phyloP scores from a whole-genome alignment of 2,329 filamentous ascomycete species.

The Pseudophaeomoniella oleicola region DNA sequence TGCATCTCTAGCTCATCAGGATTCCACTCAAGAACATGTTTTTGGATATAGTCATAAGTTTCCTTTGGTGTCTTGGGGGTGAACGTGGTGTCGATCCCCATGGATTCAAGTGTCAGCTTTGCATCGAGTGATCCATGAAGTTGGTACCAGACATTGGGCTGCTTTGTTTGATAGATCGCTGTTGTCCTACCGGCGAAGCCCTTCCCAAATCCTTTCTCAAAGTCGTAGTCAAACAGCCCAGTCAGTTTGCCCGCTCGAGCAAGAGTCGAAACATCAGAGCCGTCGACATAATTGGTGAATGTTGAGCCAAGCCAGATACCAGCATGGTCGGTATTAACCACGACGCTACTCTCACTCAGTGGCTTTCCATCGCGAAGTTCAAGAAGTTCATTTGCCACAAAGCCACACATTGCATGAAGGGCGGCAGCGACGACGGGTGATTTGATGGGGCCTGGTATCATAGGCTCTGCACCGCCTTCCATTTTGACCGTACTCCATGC shows the following conservation, averaged over 20 bases:
- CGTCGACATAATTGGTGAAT: constrained; percentile 23
- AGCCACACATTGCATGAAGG: constrained; percentile 28
- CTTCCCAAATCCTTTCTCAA: constrained; percentile 22
- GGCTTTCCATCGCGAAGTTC: constrained; percentile 7
- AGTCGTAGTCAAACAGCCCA: constrained; percentile 19
- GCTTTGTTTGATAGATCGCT: constrained; percentile 33
- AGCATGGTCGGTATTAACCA: constrained; percentile 32
- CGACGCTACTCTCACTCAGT: constrained; percentile 13
- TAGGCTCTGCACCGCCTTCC: constrained; percentile 22
- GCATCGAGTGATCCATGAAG: constrained; percentile 36
- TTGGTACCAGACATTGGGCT: constrained; percentile 32
- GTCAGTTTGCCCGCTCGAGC: constrained; percentile 15
- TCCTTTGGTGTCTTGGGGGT: constrained; percentile 9
- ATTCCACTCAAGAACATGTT: constrained; percentile 18
- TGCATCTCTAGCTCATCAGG: constrained; percentile 28
- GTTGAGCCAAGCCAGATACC: constrained; percentile 30
- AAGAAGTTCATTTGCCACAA: constrained; percentile 26
- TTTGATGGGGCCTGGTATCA: constrained; percentile 30
- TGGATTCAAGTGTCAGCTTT: constrained; percentile 25
- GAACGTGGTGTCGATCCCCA: constrained; percentile 24
- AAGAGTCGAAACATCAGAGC: constrained; percentile 17
- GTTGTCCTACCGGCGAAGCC: constrained; percentile 26
- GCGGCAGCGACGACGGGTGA: constrained; percentile 25
- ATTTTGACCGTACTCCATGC: constrained; percentile 19
- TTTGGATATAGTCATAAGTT: constrained; percentile 18